Percentiles rank a stretch among this genome's conserved stretches.
Conservation (phyloP, 768 basidiomycete genomes). For the Leccinum olivaceopallidum region DNA sequence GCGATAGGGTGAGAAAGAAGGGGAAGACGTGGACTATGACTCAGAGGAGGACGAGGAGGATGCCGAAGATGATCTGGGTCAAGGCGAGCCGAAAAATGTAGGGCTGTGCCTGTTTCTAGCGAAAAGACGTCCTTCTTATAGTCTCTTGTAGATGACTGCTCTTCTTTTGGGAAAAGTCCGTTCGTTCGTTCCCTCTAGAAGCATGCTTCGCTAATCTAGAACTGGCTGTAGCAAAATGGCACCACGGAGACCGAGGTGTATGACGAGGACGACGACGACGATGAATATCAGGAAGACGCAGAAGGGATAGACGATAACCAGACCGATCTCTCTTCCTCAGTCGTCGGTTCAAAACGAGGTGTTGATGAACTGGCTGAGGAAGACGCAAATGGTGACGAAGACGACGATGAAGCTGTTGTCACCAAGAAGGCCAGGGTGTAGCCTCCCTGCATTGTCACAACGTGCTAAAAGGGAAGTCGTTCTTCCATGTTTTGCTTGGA, state of each 20-base stretch:
- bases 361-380: constrained; percentile 24
- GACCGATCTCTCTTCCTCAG: constrained; percentile 10
- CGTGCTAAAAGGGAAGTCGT: neutral
- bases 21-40: neutral
- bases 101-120: neutral
- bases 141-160: constrained; percentile 24
- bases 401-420: constrained; percentile 1
- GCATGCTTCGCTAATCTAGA: neutral
- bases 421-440: constrained; percentile 32
- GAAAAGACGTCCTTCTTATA: constrained; percentile 8
- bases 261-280: constrained; percentile 25
- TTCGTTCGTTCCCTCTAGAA: neutral
- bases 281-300: constrained; percentile 17
- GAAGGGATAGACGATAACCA: constrained; percentile 14
- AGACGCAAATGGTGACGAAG: constrained; percentile 13
- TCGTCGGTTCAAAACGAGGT: constrained; percentile 27
- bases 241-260: neutral
- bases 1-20: constrained; percentile 24
- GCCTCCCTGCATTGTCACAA: neutral
- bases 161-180: constrained; percentile 24
- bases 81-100: constrained; percentile 13
- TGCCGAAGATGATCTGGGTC: neutral
- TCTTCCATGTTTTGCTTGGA: neutral
- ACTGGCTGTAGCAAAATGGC: constrained; percentile 18
- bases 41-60: constrained; percentile 23